Percentiles rank a stretch among this genome's conserved stretches.
phyloP scores from a whole-genome alignment of 495 filamentous ascomycete genomes.

The Tetracladium setigerum region DNA sequence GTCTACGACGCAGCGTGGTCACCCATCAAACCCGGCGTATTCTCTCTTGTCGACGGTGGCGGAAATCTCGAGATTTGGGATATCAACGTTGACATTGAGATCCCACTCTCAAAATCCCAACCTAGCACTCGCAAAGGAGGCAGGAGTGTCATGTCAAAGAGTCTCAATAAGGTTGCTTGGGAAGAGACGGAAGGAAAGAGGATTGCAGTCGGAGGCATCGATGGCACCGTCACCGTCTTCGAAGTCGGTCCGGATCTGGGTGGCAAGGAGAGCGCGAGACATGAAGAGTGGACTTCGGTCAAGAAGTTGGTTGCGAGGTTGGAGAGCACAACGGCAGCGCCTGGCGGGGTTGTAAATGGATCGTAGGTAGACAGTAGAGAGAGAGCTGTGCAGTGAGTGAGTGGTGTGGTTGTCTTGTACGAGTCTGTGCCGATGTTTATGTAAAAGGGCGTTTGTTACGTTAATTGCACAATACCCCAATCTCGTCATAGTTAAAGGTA shows the following conservation, averaged over 20 bases:
- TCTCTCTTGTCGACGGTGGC: conserved; percentile 85
- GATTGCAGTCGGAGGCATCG: conserved; percentile 81
- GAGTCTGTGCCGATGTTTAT: too few species aligned
- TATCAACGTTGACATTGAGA: conserved; percentile 82
- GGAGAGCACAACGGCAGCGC: conserved; percentile 30
- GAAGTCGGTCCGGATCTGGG: conserved; percentile 84
- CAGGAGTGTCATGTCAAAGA: conserved; percentile 57
- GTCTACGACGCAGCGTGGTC: conserved; percentile 96
- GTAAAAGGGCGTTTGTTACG: too few species aligned
- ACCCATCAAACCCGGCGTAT: conserved; percentile 83
- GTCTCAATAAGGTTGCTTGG: conserved; percentile 90
- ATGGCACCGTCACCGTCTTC: conserved; percentile 84
- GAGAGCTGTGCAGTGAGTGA: too few species aligned
- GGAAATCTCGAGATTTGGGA: conserved; percentile 97
- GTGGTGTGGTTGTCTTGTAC: too few species aligned
- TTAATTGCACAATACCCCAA: too few species aligned
- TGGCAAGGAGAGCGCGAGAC: conserved; percentile 67
- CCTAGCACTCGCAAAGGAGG: conserved; percentile 56
- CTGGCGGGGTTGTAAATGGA: conserved; percentile 14
- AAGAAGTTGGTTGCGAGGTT: conserved; percentile 74
- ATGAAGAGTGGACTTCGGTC: conserved; percentile 85
- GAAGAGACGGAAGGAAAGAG: conserved; percentile 80
- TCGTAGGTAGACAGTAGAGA: conserved; percentile 1
- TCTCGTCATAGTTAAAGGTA: too few species aligned
- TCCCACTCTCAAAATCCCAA: conserved; percentile 69